These are phyloP conservation scores for Delitschia confertaspora DNA, from an alignment of 495 filamentous ascomycete species.

Conservation along the genomic window DNA sequence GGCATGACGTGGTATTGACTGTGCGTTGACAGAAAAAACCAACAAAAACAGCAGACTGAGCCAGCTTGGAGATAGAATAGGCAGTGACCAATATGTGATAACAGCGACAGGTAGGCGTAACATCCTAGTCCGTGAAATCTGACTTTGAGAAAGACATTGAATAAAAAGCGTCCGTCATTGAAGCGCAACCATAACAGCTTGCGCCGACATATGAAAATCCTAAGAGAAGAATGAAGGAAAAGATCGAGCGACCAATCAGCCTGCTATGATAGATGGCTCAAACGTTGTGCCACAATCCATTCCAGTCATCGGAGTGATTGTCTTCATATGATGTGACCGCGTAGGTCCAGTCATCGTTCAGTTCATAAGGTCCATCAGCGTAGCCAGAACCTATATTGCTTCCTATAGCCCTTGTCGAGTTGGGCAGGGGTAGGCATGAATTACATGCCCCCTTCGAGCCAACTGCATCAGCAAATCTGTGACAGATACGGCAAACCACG, in stretches of 20 bases:
- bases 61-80: too few relatives aligned
- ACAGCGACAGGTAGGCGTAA: too few relatives aligned
- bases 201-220: neutral
- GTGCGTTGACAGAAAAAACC: too few relatives aligned
- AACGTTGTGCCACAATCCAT: constrained; percentile 4
- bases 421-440: neutral
- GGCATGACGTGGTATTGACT: too few relatives aligned
- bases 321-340: constrained; percentile 3
- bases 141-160: neutral
- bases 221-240: too few relatives aligned
- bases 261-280: constrained; percentile 1
- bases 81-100: too few relatives aligned
- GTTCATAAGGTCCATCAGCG: neutral
- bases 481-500: constrained; percentile 8
- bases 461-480: constrained; percentile 5
- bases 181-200: too few relatives aligned
- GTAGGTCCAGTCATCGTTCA: constrained; percentile 14
- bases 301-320: constrained; percentile 8
- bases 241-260: too few relatives aligned
- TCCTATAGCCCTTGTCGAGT: neutral
- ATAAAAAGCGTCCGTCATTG: too few relatives aligned
- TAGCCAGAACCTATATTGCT: neutral
- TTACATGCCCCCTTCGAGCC: neutral
- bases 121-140: too few relatives aligned
- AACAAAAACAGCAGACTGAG: too few relatives aligned